phyloP scores from a whole-genome alignment of 2,329 filamentous ascomycete genomes.

The Alternaria gansuensis region DNA sequence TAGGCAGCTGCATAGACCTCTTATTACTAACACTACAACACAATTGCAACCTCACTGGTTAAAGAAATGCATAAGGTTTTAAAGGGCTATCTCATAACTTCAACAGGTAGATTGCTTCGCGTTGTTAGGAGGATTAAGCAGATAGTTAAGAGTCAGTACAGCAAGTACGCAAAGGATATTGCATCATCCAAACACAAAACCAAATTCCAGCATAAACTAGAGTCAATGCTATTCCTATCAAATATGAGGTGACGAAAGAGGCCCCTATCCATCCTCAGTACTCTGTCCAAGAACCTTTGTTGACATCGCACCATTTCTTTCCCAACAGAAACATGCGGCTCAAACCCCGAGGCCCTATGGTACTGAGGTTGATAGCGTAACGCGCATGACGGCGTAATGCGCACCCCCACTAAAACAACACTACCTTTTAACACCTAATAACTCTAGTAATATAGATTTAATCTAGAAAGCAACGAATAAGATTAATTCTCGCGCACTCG shows the following conservation, averaged over 20 bases:
- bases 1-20: slow-evolving; percentile 24
- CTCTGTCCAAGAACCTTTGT: no score
- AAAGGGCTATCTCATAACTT: slow-evolving; percentile 28
- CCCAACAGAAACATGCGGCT: slow-evolving; percentile 6
- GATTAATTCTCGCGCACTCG: no score
- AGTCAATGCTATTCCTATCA: slow-evolving; percentile 17
- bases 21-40: slow-evolving; percentile 21
- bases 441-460: no score
- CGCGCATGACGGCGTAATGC: no score
- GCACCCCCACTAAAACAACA: no score
- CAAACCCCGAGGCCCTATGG: slow-evolving; percentile 14
- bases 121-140: slow-evolving; percentile 18
- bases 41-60: slow-evolving; percentile 20
- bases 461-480: no score
- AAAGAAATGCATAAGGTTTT: slow-evolving; percentile 25
- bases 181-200: slow-evolving; percentile 18
- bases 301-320: no score
- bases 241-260: no score
- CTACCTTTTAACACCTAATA: no score
- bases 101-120: slow-evolving; percentile 18
- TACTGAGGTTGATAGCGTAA: no score
- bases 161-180: slow-evolving; percentile 21
- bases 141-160: slow-evolving; percentile 22
- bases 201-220: slow-evolving; percentile 9
- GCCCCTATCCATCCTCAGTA: no score